Percentiles rank a stretch among this genome's conserved stretches.
Evolutionary conservation across 768 basidiomycete genomes (phyloP).

Genomic region (Leccinum rimulosum): DNA sequence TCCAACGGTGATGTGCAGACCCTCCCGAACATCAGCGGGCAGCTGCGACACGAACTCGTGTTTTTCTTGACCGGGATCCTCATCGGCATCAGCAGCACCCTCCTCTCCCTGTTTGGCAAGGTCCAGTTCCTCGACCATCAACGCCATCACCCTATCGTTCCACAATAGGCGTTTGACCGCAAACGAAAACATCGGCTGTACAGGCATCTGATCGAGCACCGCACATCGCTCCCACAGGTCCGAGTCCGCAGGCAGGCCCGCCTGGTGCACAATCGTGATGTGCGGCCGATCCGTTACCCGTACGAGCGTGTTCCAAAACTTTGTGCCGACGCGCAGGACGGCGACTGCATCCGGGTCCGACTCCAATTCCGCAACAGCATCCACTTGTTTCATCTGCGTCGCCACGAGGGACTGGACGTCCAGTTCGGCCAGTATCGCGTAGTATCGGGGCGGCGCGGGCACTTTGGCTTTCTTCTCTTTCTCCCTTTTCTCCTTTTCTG

Average conservation of each 20-base stretch:
- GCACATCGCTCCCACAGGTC: conserved; percentile 44
- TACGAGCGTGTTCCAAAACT: conserved; percentile 52
- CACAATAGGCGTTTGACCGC: conserved; percentile 64
- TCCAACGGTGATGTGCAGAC: conserved; percentile 88
- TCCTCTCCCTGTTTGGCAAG: conserved; percentile 28
- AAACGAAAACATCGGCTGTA: conserved; percentile 58
- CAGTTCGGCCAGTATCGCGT: conserved; percentile 72
- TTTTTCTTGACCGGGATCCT: conserved; percentile 35
- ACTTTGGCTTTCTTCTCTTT: conserved; percentile 26
- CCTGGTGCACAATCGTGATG: conserved; percentile 81
- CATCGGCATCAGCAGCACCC: conserved; percentile 49
- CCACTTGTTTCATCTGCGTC: conserved; percentile 33
- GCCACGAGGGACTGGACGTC: conserved; percentile 53
- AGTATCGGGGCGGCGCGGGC: conserved; percentile 59
- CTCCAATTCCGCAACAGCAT: neutral
- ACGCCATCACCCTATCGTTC: conserved; percentile 78
- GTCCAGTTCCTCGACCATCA: conserved; percentile 62
- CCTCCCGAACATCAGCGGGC: conserved; percentile 41
- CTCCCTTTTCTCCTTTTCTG: neutral
- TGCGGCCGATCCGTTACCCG: conserved; percentile 69
- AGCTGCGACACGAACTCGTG: conserved; percentile 48
- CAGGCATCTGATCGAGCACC: conserved; percentile 12
- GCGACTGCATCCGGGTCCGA: conserved; percentile 16
- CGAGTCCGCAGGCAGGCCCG: conserved; percentile 35
- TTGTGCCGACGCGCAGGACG: conserved; percentile 28